Percentiles rank a stretch among this genome's conserved stretches.
Evolutionary conservation across 139 green algal genomes (phyloP).

Genomic region (Pleodorina starrii): DNA sequence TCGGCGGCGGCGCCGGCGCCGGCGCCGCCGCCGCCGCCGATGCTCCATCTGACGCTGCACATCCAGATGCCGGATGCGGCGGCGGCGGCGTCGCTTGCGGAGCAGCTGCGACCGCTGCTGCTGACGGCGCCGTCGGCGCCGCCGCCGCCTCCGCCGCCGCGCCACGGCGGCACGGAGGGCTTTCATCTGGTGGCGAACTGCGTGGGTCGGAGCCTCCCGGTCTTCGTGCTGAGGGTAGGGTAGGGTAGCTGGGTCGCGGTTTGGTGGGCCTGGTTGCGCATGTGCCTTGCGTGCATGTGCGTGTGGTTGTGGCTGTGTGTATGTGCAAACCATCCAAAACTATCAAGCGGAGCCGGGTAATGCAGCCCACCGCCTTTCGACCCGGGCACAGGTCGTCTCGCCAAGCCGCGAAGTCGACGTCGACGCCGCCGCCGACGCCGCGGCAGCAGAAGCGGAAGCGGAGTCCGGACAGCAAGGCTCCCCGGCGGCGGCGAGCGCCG

Average conservation of each 20-base stretch:
- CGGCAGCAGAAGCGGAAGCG: no score
- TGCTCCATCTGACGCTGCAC: neutral
- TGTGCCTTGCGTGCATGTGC: no score
- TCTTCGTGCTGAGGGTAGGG: neutral
- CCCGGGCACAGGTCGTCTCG: no score
- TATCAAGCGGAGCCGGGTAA: no score
- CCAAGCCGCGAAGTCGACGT: neutral
- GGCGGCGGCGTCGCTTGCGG: neutral
- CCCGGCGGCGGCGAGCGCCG: no score
- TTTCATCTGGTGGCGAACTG: conserved; percentile 22
- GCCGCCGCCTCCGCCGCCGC: neutral
- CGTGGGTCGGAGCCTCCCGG: conserved; percentile 23
- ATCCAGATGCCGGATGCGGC: neutral
- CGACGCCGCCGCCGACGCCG: no score
- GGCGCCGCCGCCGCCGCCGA: neutral
- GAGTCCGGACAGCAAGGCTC: no score
- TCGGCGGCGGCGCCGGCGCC: neutral
- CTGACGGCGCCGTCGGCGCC: neutral
- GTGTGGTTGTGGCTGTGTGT: no score
- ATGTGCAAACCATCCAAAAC: no score
- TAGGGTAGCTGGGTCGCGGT: neutral
- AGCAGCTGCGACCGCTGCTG: neutral
- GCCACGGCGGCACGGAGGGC: neutral
- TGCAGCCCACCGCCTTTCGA: no score
- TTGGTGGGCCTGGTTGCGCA: no score